Evolutionary conservation across 495 filamentous ascomycete genomes (phyloP), one percentile per base, ranked within the genome.

Genomic region (Daldinia grandis): DNA sequence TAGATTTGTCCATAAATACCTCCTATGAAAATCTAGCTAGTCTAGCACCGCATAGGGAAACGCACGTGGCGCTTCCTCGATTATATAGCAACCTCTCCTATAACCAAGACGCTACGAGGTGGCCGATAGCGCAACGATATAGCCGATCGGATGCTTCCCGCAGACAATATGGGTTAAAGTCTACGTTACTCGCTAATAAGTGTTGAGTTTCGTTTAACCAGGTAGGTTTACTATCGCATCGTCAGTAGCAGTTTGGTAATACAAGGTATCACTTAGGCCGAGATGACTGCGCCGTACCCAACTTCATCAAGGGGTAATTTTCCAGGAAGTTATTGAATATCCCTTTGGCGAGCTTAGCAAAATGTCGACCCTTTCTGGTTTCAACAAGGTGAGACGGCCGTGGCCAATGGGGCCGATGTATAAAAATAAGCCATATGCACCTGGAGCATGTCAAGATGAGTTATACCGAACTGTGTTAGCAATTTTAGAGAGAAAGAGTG

Each of bases 1-100:
- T 58, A 68, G 59, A 72, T 30, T n/a, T 59, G 47, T 55, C 55
- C 30, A n/a, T 49, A 31, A 27, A 65, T 71, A 24, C 61, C 61
- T 69, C 35, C 12, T 47, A 73, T 71, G 38, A 66, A 51, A 64
- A 40, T 44, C 54, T 54, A 24, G 56, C 47, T 42, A 65, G 44
- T 53, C 64, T 61, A 25, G 30, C 37, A 60, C 60, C 27, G 69
- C 38, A 72, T 69, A 53, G 64, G 56, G 59, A 58, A 53, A 64
- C 67, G 58, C 66, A 66, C 67, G 65, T 66, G 58, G 59, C 67
- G 50, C 31, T 64, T 65, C 59, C 62, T 69, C 27, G 40, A 27
- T 58, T 58, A 40, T 77, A 72, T 72, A 75, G 38, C 25, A 58
- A 59, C 37, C 47, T 50, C 25, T 58, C 55, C 31, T 72, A 71